These are phyloP conservation scores for Ascomycota sp. DNA, from an alignment of 2,329 filamentous ascomycete genomes.

Conservation along the genomic window DNA sequence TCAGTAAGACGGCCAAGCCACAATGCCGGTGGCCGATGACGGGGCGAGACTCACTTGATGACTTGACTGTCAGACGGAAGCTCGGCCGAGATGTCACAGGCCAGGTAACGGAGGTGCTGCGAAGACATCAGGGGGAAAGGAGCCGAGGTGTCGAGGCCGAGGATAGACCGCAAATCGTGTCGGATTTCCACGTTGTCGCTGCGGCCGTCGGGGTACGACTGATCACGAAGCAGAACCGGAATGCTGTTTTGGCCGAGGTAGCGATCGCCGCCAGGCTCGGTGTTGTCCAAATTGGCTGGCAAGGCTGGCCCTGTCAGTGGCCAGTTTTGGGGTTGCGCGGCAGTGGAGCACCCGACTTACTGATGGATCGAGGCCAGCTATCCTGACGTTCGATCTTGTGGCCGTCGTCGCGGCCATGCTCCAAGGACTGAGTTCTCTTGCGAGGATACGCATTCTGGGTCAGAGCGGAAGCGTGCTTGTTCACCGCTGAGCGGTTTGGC, in stretches of 20 bases:
- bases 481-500: conserved; percentile 26
- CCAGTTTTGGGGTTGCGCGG: neutral
- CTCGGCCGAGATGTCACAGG: conserved; percentile 36
- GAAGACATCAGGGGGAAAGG: conserved; percentile 46
- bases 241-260: conserved; percentile 48
- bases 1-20: conserved; percentile 1
- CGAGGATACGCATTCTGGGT: conserved; percentile 8
- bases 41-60: conserved; percentile 30
- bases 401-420: conserved; percentile 11
- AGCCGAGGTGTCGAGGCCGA: conserved; percentile 41
- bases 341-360: conserved; percentile 6
- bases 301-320: conserved; percentile 4
- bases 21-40: neutral
- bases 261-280: conserved; percentile 31
- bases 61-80: conserved; percentile 42
- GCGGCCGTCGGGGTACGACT: conserved; percentile 29
- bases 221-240: conserved; percentile 39
- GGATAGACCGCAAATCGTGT: conserved; percentile 41
- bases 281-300: conserved; percentile 25
- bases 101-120: conserved; percentile 35
- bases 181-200: conserved; percentile 33
- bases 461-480: conserved; percentile 11
- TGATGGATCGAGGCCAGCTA: conserved; percentile 20
- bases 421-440: conserved; percentile 14
- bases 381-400: conserved; percentile 16